These are phyloP conservation scores for Thelonectria rubi DNA, from an alignment of 2,329 filamentous ascomycete species.

Conservation along the genomic window DNA sequence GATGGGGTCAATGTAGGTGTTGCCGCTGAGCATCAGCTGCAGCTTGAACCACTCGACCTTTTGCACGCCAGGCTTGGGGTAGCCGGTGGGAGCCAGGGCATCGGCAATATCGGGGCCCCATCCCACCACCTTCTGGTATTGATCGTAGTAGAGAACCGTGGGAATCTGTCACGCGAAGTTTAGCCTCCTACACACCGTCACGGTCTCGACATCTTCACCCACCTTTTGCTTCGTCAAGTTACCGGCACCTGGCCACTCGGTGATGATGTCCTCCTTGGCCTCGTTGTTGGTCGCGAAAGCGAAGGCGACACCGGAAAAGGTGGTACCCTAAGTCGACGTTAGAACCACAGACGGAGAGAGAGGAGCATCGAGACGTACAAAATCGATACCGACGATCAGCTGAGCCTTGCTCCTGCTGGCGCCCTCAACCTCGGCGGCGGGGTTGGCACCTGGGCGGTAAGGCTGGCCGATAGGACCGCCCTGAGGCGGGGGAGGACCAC, in stretches of 20 bases:
- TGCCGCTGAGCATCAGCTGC: constrained; percentile 97
- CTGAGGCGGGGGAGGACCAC: constrained; percentile 52
- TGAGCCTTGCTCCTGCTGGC: constrained; percentile 92
- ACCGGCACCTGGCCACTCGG: constrained; percentile 97
- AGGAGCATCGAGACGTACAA: constrained; percentile 67
- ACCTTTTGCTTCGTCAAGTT: constrained; percentile 99
- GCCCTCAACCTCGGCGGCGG: constrained; percentile 81
- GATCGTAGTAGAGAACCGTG: constrained; percentile 99
- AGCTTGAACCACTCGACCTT: constrained; percentile 99
- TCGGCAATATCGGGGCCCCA: constrained; percentile 99
- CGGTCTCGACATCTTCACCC: constrained; percentile 31
- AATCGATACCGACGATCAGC: constrained; percentile 98
- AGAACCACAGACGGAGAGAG: constrained; percentile 18
- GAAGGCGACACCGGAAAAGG: constrained; percentile 96
- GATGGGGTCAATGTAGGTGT: constrained; percentile 99
- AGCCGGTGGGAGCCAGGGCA: constrained; percentile 93
- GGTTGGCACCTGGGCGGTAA: constrained; percentile 53
- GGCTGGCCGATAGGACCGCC: constrained; percentile 53
- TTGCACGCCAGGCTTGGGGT: constrained; percentile 96
- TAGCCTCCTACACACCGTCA: constrained; percentile 18
- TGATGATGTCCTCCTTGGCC: constrained; percentile 98
- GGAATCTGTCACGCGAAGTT: constrained; percentile 74
- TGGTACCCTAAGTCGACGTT: constrained; percentile 76
- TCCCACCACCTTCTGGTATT: constrained; percentile 99
- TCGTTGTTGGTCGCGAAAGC: constrained; percentile 98